Conservation (phyloP, 768 basidiomycete genomes). For the Hortiboletus flavorubellus region DNA sequence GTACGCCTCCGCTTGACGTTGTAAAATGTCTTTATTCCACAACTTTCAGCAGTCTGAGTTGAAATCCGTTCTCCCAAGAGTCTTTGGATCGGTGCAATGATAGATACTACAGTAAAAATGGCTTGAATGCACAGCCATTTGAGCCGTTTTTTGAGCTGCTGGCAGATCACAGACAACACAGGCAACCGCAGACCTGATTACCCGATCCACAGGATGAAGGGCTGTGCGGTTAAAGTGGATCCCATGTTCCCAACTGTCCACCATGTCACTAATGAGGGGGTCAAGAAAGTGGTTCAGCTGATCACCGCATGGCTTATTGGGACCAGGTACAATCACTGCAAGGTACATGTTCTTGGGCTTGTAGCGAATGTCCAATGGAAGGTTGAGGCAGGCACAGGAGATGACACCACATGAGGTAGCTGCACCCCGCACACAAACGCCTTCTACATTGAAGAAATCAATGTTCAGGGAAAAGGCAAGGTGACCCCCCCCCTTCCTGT, state of each 20-base stretch:
- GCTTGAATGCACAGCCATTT: neutral
- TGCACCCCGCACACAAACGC: too few relatives aligned
- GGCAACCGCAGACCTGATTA: neutral
- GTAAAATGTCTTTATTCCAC: neutral
- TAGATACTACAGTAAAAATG: slow-evolving; percentile 1
- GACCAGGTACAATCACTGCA: slow-evolving; percentile 37
- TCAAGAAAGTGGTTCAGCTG: slow-evolving; percentile 1
- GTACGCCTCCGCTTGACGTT: neutral
- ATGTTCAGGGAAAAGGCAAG: too few relatives aligned
- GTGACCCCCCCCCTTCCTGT: too few relatives aligned
- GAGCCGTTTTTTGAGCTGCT: neutral
- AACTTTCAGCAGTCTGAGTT: neutral
- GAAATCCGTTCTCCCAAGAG: neutral
- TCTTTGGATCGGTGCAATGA: neutral
- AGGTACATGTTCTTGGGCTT: slow-evolving; percentile 39
- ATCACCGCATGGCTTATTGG: slow-evolving; percentile 31
- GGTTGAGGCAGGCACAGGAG: slow-evolving; percentile 25
- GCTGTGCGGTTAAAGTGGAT: neutral
- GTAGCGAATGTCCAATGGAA: slow-evolving; percentile 34
- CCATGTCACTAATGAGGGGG: slow-evolving; percentile 24
- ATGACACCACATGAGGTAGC: neutral
- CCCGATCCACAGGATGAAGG: neutral
- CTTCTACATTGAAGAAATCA: too few relatives aligned
- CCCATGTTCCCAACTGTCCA: neutral
- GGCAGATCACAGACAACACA: slow-evolving; percentile 3